Evolutionary conservation across 495 filamentous ascomycete genomes (phyloP), one percentile per base, ranked within the genome.

Genomic region (Haplographium delicatum): DNA sequence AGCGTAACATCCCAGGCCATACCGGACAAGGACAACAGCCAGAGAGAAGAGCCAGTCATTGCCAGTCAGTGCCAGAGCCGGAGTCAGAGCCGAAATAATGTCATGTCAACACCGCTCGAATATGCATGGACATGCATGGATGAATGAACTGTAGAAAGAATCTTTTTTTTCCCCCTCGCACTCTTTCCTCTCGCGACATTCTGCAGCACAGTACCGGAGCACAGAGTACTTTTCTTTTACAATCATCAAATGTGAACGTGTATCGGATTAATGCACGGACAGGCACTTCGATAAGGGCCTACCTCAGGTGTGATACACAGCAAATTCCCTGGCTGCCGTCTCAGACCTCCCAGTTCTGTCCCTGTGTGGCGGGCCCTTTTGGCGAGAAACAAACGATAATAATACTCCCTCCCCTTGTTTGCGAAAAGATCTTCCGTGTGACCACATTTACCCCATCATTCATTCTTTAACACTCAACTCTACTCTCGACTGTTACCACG

Each of bases 401-500:
- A 47, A n/a, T n/a, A n/a, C n/a, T n/a, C 45, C 49, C 19, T 44
- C 30, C 28, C 42, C 34, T 50, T 44, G 39, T 18, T 31, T 38
- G 30, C 19, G 47, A 56, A 50, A 56, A 56, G 47, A 51, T 49
- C 49, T 28, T 34, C 55, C 55, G 44, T 53, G 55, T 58, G 55
- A 58, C 50, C 55, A 58, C 50, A 16, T 43, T 25, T 44, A 26
- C 31, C 24, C 25, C 40, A 28, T 19, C 24, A 18, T 37, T 24
- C 18, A 33, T 52, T 16, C 31, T 22, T 7, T 39, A 9, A 19
- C 35, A 39, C 35, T 19, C 22, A n/a, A 23, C 24, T 42, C 18
- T 26, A 6, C 19, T 39, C 41, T 19, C 22, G 3, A n/a, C n/a
- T n/a, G n/a, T n/a, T 34, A 7, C 30, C n/a, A 25, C 18, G 5